Evolutionary conservation across 768 basidiomycete genomes (phyloP).

Genomic region (Tylopilus sp.): DNA sequence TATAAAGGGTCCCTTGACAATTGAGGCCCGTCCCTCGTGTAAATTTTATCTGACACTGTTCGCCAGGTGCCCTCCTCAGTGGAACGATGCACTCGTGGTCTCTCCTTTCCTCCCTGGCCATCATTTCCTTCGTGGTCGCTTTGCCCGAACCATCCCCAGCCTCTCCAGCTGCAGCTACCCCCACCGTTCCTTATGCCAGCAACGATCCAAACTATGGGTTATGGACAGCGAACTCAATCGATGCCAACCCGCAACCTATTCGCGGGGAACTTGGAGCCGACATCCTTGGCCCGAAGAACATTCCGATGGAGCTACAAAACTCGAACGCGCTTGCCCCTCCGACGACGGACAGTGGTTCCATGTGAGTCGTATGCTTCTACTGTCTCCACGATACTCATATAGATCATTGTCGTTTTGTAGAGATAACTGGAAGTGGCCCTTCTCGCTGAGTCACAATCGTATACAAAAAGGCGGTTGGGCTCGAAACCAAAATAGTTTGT

Average conservation of each 20-base stretch:
- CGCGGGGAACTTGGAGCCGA: slow-evolving; percentile 42
- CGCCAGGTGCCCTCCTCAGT: slow-evolving; percentile 10
- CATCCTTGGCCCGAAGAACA: slow-evolving; percentile 57
- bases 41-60: slow-evolving; percentile 15
- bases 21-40: slow-evolving; percentile 9
- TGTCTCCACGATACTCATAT: neutral
- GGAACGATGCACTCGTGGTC: slow-evolving; percentile 29
- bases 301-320: slow-evolving; percentile 53
- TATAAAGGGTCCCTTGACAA: slow-evolving; percentile 10
- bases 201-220: slow-evolving; percentile 45
- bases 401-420: slow-evolving; percentile 12
- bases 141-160: slow-evolving; percentile 17
- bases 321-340: slow-evolving; percentile 59
- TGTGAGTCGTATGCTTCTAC: slow-evolving; percentile 31
- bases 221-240: slow-evolving; percentile 32
- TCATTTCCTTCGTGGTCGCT: slow-evolving; percentile 21
- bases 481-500: slow-evolving; percentile 54
- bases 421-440: slow-evolving; percentile 60
- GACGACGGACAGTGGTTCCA: slow-evolving; percentile 53
- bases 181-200: slow-evolving; percentile 45
- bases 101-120: slow-evolving; percentile 23
- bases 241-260: slow-evolving; percentile 38
- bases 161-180: slow-evolving; percentile 31
- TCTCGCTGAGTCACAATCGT: slow-evolving; percentile 57
- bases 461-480: slow-evolving; percentile 66